These are phyloP conservation scores for Pycnococcus provasolii DNA, from an alignment of 139 green algal species.

Conservation along the genomic window DNA sequence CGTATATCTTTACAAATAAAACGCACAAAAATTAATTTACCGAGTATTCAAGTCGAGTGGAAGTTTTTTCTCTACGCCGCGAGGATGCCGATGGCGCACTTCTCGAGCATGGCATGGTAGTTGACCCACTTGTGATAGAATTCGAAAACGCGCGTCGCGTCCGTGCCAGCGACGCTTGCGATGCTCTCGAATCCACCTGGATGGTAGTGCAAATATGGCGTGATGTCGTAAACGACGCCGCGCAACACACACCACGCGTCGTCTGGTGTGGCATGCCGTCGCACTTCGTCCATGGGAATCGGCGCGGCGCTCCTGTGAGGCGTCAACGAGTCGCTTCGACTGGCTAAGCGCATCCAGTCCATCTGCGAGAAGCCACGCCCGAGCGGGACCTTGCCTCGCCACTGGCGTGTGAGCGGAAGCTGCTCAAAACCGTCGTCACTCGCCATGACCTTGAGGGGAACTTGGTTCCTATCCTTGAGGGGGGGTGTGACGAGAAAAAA, in stretches of 20 bases:
- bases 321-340: conserved; percentile 9
- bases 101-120: conserved; percentile 60
- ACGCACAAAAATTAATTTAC: too few relatives aligned
- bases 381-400: conserved; percentile 29
- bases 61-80: neutral
- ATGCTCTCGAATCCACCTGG: conserved; percentile 51
- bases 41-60: too few relatives aligned
- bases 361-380: conserved; percentile 33
- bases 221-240: conserved; percentile 88
- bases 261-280: conserved; percentile 55
- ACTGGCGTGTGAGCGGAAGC: neutral
- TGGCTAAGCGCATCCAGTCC: conserved; percentile 32
- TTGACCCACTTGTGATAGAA: conserved; percentile 93
- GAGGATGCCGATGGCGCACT: conserved; percentile 58
- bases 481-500: too few relatives aligned
- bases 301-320: neutral
- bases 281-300: conserved; percentile 61
- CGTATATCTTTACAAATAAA: too few relatives aligned
- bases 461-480: too few relatives aligned
- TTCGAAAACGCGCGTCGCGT: conserved; percentile 77
- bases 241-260: conserved; percentile 83
- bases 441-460: too few relatives aligned
- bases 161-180: conserved; percentile 48
- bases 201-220: conserved; percentile 81
- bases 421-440: too few relatives aligned